Conservation (phyloP, 2,329 filamentous ascomycete genomes). For the Fusarium anguioides region DNA sequence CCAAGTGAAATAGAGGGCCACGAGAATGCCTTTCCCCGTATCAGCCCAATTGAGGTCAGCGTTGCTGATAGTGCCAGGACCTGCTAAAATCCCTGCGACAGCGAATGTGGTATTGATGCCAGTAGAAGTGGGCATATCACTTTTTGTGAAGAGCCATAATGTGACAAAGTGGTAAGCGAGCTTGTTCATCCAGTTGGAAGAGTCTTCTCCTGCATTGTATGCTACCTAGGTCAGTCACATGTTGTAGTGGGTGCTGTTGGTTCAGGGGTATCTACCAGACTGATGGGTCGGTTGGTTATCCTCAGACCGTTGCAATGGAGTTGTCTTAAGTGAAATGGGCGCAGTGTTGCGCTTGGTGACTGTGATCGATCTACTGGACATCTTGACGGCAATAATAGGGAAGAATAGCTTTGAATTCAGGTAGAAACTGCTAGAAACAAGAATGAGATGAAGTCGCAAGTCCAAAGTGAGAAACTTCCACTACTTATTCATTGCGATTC, state of each 20-base stretch:
- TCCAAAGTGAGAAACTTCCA: not conserved
- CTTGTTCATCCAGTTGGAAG: conserved; percentile 1
- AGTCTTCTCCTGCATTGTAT: conserved; percentile 8
- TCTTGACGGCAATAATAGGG: not conserved
- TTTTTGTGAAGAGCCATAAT: conserved; percentile 36
- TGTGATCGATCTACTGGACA: conserved; percentile 19
- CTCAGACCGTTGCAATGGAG: not conserved
- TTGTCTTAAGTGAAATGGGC: not conserved
- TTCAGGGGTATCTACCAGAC: conserved; percentile 27
- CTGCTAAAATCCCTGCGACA: conserved; percentile 29
- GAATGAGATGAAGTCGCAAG: not conserved
- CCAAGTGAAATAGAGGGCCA: conserved; percentile 40
- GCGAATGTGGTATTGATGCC: conserved; percentile 36
- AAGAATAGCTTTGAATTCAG: not conserved
- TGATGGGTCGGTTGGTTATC: conserved; percentile 9
- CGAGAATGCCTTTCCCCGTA: conserved; percentile 34
- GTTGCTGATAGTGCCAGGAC: conserved; percentile 26
- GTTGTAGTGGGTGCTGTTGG: conserved; percentile 1
- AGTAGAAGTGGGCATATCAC: conserved; percentile 35
- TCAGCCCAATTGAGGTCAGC: conserved; percentile 17
- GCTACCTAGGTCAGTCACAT: conserved; percentile 24
- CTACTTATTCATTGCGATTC: conserved; percentile 14
- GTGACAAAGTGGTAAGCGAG: conserved; percentile 32
- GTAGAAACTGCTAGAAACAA: not conserved
- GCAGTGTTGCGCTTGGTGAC: conserved; percentile 4